These are phyloP conservation scores for Talaromyces sp. DNA, from an alignment of 2,329 filamentous ascomycete species.

Conservation along the genomic window DNA sequence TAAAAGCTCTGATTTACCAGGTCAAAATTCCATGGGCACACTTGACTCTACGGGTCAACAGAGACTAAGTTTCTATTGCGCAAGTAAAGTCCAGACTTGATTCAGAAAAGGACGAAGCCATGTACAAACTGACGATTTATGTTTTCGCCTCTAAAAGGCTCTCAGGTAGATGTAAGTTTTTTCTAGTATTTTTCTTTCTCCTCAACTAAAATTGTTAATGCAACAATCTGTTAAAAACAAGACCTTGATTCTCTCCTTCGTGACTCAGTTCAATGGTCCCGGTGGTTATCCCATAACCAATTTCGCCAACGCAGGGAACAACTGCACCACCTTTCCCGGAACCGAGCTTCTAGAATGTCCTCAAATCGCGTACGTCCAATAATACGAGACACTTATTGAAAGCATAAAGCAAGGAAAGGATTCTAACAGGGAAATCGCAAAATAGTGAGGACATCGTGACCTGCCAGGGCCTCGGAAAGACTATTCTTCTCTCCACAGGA, in stretches of 20 bases:
- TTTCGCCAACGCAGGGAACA: slow-evolving; percentile 59
- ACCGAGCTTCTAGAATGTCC: slow-evolving; percentile 58
- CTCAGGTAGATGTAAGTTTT: slow-evolving; percentile 8
- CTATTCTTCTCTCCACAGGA: slow-evolving; percentile 66
- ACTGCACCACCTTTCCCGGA: slow-evolving; percentile 56
- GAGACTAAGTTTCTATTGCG: slow-evolving; percentile 54
- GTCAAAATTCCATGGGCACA: slow-evolving; percentile 56
- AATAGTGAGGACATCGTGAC: slow-evolving; percentile 43
- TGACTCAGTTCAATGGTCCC: slow-evolving; percentile 51
- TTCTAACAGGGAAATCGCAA: slow-evolving; percentile 10
- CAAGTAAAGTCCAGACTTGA: slow-evolving; percentile 14
- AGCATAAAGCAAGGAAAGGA: slow-evolving; percentile 1
- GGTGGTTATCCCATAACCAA: slow-evolving; percentile 51
- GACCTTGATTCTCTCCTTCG: slow-evolving; percentile 61
- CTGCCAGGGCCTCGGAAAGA: slow-evolving; percentile 64
- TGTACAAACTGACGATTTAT: background rate
- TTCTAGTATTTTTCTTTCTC: background rate
- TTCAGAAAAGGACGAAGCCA: background rate
- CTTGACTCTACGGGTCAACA: slow-evolving; percentile 48
- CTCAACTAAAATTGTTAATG: background rate
- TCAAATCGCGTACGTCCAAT: slow-evolving; percentile 53
- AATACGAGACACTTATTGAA: background rate
- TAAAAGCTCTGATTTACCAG: background rate
- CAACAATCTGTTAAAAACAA: slow-evolving; percentile 40
- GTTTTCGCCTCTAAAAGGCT: background rate